Base-by-base conservation (phyloP, 805 yeast genomes). In the Wickerhamomyces sydowiorum region DNA sequence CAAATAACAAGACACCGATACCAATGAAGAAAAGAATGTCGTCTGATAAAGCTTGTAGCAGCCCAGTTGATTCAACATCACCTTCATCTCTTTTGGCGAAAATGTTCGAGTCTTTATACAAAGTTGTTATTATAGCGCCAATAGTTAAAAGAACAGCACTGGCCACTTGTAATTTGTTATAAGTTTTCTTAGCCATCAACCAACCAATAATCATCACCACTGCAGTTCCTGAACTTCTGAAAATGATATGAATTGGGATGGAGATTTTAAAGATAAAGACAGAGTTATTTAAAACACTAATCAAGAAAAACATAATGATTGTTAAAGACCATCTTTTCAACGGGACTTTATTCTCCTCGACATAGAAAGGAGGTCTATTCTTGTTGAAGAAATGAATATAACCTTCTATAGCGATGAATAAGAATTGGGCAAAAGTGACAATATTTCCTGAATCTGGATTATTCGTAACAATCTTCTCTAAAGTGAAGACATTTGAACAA, bases 191-290 rank as follows among this genome's bases (percentile, higher is more conserved):
- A 36, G 75, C 78, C 10, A 70, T 43, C 6, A 69, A 37, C 49
- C 57, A 61, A 3, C 90, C 87, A 4, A 80, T 59, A 0, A 71
- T 24, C 79, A 85, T 73, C 0, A 85, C 77, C 15, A 80, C 59
- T 7, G 79, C 75, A 0, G 86, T 75, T 1, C 85, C 78, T 6
- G 82, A 72, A 12, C 87, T 80, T 39, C 89, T 59, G 49, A 82
- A 67, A 7, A 82, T 73, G 21, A 82, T 82, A 53, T 83, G 88
- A 22, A 81, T 58, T 0, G 90, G 87, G 18, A 84, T 73, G 3
- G 83, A 73, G 22, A 85, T 66, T 29, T 77, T 68, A 56, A 64
- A 79, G 15, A 63, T 67, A 62, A 80, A 78, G 0, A 73, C 88
- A 39, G 61, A 55, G 53, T 85, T 85, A 53, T 78, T 82, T 27